A percentile compares a stretch with the other conserved stretches of the same genome.
Conservation (phyloP, 2,329 filamentous ascomycete genomes). For the Curvularia hawaiiensis region DNA sequence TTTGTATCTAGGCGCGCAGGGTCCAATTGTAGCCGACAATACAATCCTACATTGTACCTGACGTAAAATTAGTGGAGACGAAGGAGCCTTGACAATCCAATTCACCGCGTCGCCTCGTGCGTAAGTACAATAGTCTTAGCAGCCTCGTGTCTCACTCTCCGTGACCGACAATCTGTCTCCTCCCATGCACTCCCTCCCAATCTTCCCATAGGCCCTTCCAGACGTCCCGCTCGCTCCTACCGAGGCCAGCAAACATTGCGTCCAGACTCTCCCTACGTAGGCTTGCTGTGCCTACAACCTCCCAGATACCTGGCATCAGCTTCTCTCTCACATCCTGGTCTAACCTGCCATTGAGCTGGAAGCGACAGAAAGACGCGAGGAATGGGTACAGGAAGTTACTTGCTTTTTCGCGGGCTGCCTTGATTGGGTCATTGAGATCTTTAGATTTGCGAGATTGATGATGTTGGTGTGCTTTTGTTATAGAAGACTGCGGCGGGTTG, state of each 20-base stretch:
- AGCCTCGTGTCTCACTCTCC: slow-evolving; percentile 5
- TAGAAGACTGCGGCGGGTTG: slow-evolving; percentile 64
- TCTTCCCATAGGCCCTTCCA: slow-evolving; percentile 47
- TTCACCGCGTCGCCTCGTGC: background rate
- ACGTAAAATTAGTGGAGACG: background rate
- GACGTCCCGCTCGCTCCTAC: slow-evolving; percentile 39
- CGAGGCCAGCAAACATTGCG: slow-evolving; percentile 47
- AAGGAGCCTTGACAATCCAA: too few species aligned
- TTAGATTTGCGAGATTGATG: slow-evolving; percentile 28
- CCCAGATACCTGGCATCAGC: slow-evolving; percentile 63
- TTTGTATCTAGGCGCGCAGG: slow-evolving; percentile 1
- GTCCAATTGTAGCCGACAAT: background rate
- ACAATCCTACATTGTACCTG: background rate
- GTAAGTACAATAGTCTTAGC: too few species aligned
- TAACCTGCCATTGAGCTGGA: slow-evolving; percentile 57
- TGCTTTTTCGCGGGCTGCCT: slow-evolving; percentile 62
- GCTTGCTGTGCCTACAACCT: slow-evolving; percentile 39
- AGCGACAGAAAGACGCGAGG: slow-evolving; percentile 61
- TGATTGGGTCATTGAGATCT: slow-evolving; percentile 63
- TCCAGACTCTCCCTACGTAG: slow-evolving; percentile 39
- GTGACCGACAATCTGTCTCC: slow-evolving; percentile 20
- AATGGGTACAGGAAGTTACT: slow-evolving; percentile 64
- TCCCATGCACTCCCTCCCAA: slow-evolving; percentile 39
- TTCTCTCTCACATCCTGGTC: slow-evolving; percentile 57
- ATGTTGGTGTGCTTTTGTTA: slow-evolving; percentile 50